Evolutionary conservation across 2,329 filamentous ascomycete species (phyloP), one percentile per base, ranked within the genome.

Genomic region (Pyrenophora seminiperda): DNA sequence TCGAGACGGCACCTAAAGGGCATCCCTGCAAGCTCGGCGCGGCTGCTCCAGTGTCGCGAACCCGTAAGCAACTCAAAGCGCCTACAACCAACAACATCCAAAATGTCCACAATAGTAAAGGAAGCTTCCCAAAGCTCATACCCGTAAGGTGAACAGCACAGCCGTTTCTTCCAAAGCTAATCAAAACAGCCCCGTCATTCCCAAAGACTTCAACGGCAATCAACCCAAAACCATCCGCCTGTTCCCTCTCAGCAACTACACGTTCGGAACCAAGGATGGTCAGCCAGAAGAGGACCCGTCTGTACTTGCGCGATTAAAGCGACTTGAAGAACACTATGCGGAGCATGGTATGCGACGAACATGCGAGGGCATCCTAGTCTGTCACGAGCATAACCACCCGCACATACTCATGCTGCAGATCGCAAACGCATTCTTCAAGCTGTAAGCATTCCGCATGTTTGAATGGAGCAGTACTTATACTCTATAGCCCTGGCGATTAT

Each of bases 361-460:
- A 14, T 97, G 93, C 75, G 94, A 99, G 77, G 94, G 92, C 65
- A 91, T 99, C 64, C 83, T 99, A 39, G 91, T 99, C 62, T 99
- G 94, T 78, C 94, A 99, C 74, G 94, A 99, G 77, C 93, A 97
- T 80, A 97, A 97, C 77, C 94, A 97, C 75, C 94, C 94, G 11
- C 94, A 99, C 75, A 96, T 99, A 58, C 80, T 99, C 61, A 97
- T 99, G 94, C 83, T 99, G 57, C 94, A 99, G 81, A 99, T 99
- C 67, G 94, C 94, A 44, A 99, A 99, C 74, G 93, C 94, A 18
- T 99, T 99, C 79, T 99, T 99, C 81, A 99, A 99, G 79, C 83
- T 99, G 73, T 86, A 76, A 3, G n/a, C 13, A 1, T 17, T 17
- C 18, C 7, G 6, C 6, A 1, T 3, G 17, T 2, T 1, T 5